phyloP scores from a whole-genome alignment of 495 filamentous ascomycete species.

The Xylaria grammica region DNA sequence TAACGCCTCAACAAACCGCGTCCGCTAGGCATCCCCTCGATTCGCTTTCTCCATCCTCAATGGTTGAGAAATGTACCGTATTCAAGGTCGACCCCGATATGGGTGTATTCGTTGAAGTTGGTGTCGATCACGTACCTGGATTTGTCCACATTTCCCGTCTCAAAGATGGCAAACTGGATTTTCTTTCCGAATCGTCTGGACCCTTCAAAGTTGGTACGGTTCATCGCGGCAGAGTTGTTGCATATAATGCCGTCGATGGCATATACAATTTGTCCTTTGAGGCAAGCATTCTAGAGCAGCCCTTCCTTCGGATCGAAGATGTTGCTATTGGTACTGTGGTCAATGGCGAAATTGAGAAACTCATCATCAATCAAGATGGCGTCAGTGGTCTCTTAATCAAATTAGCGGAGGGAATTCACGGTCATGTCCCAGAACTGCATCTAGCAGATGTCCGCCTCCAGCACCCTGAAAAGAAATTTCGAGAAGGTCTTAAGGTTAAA shows the following conservation, averaged over 20 bases:
- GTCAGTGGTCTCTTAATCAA: conserved; percentile 81
- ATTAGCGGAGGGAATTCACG: conserved; percentile 83
- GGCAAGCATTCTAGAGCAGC: conserved; percentile 78
- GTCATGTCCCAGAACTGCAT: conserved; percentile 85
- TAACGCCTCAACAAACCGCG: conserved; percentile 56
- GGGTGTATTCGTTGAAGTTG: conserved; percentile 83
- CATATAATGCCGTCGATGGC: conserved; percentile 86
- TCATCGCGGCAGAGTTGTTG: conserved; percentile 81
- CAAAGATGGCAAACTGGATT: conserved; percentile 84
- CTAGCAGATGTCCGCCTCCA: conserved; percentile 85
- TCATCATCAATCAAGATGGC: conserved; percentile 74
- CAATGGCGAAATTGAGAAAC: conserved; percentile 81
- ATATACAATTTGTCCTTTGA: conserved; percentile 86
- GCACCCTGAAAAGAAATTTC: conserved; percentile 95
- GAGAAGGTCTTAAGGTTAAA: conserved; percentile 82
- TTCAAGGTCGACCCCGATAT: conserved; percentile 74
- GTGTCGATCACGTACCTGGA: conserved; percentile 72
- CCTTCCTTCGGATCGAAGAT: conserved; percentile 89
- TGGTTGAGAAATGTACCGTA: conserved; percentile 76
- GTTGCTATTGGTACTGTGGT: conserved; percentile 80
- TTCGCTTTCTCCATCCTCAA: conserved; percentile 71
- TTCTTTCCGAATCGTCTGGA: conserved; percentile 73
- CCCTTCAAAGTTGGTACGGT: conserved; percentile 74
- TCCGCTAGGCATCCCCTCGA: conserved; percentile 50
- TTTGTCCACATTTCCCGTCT: conserved; percentile 94